Base-by-base conservation (phyloP, 192 early-diverging fungal species). In the Spinellus fusiger region DNA sequence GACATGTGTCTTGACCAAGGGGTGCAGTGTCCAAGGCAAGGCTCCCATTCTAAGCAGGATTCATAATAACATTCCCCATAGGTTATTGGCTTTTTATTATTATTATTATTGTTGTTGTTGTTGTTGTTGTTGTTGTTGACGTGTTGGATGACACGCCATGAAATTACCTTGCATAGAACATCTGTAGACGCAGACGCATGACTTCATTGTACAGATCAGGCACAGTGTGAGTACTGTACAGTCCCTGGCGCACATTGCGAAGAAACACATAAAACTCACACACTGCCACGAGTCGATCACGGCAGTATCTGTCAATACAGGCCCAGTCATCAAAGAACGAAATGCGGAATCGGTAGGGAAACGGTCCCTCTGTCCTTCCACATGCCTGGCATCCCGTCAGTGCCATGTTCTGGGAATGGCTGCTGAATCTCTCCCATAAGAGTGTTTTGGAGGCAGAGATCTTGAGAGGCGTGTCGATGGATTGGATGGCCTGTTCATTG, bases 201-300 rank as follows among this genome's bases (percentile, higher is more conserved):
- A 87, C 82, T 62, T 98, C 94, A 28, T 82, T 67, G 68, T 93
- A 96, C 29, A 96, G 62, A 51, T 96, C 93, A 59, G 84, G 81
- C n/a, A 83, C 73, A 0, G 80, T 67, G 23, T 91, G 84, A 50
- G 78, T 82, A 28, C 82, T 77, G 71, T 88, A 96, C 22, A 90
- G 79, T 1, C 96, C 93, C 62, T 90, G 90, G 55, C 91, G 85
- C 46, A 96, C 70, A 61, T 95, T 89, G 27, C 93, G 83, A 38
- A 94, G 78, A 77, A 96, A 96, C 33, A 86, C 83, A 74, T 95
- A 98, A 61, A 98, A 98, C 59, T 96, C 93, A 61, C 90, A 89
- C 13, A 89, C 92, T 13, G 93, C 88, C 3, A 95, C 89, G 20
- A 98, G 65, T 12, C 94, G 79, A 74, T 96, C 96, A 27, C 92